Evolutionary conservation across 2,329 filamentous ascomycete species (phyloP).

Genomic region (Orbilia quercus): DNA sequence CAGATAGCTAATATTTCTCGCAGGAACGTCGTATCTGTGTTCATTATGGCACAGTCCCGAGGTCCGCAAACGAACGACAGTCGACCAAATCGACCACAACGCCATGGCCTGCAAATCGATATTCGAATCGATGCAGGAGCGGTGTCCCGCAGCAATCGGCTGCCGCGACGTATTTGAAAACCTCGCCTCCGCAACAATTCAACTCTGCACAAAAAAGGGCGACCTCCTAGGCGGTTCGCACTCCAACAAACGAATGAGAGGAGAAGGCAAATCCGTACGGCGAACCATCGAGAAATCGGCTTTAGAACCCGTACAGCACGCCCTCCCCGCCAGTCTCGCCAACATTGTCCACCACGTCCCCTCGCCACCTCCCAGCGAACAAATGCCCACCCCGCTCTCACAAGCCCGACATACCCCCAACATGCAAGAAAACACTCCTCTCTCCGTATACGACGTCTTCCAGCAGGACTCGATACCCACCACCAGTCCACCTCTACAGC

Average conservation of each 20-base stretch:
- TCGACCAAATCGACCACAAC: slow-evolving; percentile 59
- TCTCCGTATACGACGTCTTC: slow-evolving; percentile 39
- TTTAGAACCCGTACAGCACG: slow-evolving; percentile 53
- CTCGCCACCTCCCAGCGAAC: slow-evolving; percentile 48
- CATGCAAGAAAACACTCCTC: slow-evolving; percentile 29
- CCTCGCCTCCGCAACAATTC: slow-evolving; percentile 58
- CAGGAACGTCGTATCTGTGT: slow-evolving; percentile 60
- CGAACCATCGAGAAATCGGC: slow-evolving; percentile 46
- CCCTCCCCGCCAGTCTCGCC: slow-evolving; percentile 57
- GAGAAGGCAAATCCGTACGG: slow-evolving; percentile 47
- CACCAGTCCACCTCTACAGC: slow-evolving; percentile 34
- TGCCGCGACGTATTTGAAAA: slow-evolving; percentile 60
- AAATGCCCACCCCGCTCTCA: slow-evolving; percentile 32
- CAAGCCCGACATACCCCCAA: slow-evolving; percentile 45
- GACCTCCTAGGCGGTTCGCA: slow-evolving; percentile 55
- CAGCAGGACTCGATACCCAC: slow-evolving; percentile 34
- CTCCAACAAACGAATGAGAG: slow-evolving; percentile 56
- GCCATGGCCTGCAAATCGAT: slow-evolving; percentile 58
- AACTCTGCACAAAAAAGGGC: slow-evolving; percentile 55
- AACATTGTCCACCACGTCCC: slow-evolving; percentile 57
- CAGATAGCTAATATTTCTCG: background rate
- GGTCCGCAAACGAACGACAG: slow-evolving; percentile 58
- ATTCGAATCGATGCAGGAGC: slow-evolving; percentile 59
- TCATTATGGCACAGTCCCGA: slow-evolving; percentile 59
- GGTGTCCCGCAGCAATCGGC: slow-evolving; percentile 58